Conservation (phyloP, 306 rosid genomes). For the Prunus mira region DNA sequence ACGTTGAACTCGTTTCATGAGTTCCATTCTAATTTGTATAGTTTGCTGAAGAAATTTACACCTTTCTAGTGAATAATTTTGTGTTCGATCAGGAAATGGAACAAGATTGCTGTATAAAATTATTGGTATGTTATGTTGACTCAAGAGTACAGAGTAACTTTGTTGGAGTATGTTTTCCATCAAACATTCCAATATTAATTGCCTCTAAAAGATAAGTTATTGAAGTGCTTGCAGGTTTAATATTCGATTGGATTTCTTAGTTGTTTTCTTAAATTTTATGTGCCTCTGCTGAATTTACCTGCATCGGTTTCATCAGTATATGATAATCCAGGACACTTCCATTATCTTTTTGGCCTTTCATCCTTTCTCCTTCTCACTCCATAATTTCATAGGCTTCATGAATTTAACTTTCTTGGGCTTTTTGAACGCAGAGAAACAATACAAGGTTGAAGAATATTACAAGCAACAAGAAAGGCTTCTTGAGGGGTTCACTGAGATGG, state of each 20-base stretch:
- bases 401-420: neutral
- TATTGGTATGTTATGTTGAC: too few relatives aligned
- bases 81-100: neutral
- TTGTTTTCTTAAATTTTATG: neutral
- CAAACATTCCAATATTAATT: neutral
- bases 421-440: slow-evolving; percentile 43
- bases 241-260: neutral
- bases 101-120: neutral
- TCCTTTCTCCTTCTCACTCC: neutral
- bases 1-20: neutral
- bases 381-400: neutral
- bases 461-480: slow-evolving; percentile 68
- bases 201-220: neutral
- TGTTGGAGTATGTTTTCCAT: too few relatives aligned
- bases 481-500: slow-evolving; percentile 82
- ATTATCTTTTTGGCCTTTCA: neutral
- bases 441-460: slow-evolving; percentile 67
- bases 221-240: too few relatives aligned
- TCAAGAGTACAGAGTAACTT: too few relatives aligned
- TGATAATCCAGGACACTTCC: neutral
- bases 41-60: neutral
- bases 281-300: neutral
- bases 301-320: neutral
- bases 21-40: neutral
- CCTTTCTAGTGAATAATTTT: neutral